These are phyloP conservation scores for Stromatinia cepivora DNA, from an alignment of 2,329 filamentous ascomycete genomes.

Conservation along the genomic window DNA sequence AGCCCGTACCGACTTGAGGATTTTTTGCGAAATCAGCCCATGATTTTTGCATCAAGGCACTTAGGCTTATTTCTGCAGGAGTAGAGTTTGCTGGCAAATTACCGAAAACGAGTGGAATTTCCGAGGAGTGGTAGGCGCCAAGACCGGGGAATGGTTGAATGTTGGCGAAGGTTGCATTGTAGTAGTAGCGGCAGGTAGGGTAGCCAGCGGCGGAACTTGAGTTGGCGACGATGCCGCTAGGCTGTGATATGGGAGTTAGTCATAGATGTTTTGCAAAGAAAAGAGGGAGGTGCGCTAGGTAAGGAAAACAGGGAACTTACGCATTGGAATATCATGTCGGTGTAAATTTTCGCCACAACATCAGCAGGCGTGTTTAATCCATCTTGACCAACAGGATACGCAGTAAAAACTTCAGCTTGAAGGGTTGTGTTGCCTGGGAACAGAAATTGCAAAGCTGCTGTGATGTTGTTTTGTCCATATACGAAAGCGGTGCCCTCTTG, in stretches of 20 bases:
- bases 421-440: neutral
- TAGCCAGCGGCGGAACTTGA: neutral
- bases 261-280: neutral
- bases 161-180: slow-evolving; percentile 21
- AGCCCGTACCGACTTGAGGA: neutral
- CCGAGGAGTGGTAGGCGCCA: slow-evolving; percentile 22
- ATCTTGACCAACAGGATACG: neutral
- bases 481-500: slow-evolving; percentile 10
- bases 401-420: neutral
- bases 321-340: slow-evolving; percentile 17
- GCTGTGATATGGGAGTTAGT: neutral
- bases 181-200: slow-evolving; percentile 22
- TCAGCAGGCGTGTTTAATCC: neutral
- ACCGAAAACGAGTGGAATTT: slow-evolving; percentile 18
- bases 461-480: slow-evolving; percentile 12
- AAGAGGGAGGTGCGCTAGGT: no score
- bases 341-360: neutral
- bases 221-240: slow-evolving; percentile 5
- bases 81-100: slow-evolving; percentile 8
- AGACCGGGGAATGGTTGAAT: slow-evolving; percentile 15
- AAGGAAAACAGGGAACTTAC: slow-evolving; percentile 3
- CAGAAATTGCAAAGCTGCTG: neutral
- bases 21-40: slow-evolving; percentile 19
- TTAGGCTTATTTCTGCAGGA: neutral
- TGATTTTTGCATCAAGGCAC: slow-evolving; percentile 3